A percentile compares a stretch with the other conserved stretches of the same genome.
phyloP scores from a whole-genome alignment of 73 alveolate species.

The Paramecium octaurelia region DNA sequence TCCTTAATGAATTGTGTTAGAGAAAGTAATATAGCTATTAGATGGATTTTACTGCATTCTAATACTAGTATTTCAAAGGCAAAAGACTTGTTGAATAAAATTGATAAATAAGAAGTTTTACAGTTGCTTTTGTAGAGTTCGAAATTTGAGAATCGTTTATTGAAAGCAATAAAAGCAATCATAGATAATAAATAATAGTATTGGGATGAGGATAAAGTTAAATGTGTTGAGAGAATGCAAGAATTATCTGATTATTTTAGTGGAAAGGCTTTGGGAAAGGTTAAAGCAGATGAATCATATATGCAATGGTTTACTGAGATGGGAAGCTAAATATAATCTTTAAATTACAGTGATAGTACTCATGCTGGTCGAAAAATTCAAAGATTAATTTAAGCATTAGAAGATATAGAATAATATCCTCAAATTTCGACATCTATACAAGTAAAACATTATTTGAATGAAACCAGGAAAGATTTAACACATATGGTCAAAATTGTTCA shows the following conservation, averaged over 20 bases:
- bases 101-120: conserved; percentile 55
- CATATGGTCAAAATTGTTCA: conserved; percentile 93
- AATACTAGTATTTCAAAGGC: conserved; percentile 78
- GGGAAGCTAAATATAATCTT: conserved; percentile 74
- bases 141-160: conserved; percentile 52
- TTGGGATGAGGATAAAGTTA: conserved; percentile 61
- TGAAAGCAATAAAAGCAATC: conserved; percentile 24
- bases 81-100: conserved; percentile 69
- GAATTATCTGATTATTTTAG: conserved; percentile 84
- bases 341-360: conserved; percentile 84
- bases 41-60: conserved; percentile 95
- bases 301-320: conserved; percentile 88
- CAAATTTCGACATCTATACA: conserved; percentile 83
- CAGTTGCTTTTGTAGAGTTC: conserved; percentile 32
- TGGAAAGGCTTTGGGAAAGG: conserved; percentile 76
- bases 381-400: conserved; percentile 85
- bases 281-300: conserved; percentile 74
- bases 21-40: conserved; percentile 89
- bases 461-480: conserved; percentile 80
- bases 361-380: conserved; percentile 91
- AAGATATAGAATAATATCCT: conserved; percentile 85
- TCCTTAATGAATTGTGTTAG: conserved; percentile 85
- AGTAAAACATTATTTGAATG: conserved; percentile 87
- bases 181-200: conserved; percentile 43
- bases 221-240: conserved; percentile 68